Evolutionary conservation across 768 basidiomycete genomes (phyloP).

Genomic region (Tricholoma flavovirens): DNA sequence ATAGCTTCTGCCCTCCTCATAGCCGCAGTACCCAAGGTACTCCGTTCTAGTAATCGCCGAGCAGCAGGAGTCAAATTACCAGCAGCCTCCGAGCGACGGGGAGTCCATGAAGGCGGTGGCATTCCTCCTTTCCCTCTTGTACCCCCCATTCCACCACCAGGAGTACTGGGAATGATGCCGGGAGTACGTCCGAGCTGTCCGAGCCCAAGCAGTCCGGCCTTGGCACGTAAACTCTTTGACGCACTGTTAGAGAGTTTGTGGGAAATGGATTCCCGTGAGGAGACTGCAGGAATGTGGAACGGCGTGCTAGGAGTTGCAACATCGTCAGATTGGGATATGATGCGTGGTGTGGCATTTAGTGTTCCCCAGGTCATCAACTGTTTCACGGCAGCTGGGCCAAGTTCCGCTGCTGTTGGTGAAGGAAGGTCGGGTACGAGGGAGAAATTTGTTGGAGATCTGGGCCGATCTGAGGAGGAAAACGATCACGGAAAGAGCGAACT

Average conservation of each 20-base stretch:
- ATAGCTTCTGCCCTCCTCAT: constrained; percentile 63
- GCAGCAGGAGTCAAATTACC: constrained; percentile 87
- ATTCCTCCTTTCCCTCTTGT: constrained; percentile 47
- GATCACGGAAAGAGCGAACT: constrained; percentile 5
- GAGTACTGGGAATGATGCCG: constrained; percentile 29
- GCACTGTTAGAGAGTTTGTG: constrained; percentile 80
- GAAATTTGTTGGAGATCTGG: constrained; percentile 55
- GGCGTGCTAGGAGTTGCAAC: constrained; percentile 49
- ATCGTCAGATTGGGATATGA: constrained; percentile 64
- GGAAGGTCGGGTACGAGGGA: constrained; percentile 82
- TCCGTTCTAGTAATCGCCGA: constrained; percentile 65
- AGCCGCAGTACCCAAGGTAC: constrained; percentile 59
- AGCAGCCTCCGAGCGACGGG: constrained; percentile 62
- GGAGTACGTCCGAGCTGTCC: constrained; percentile 28
- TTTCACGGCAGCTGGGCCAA: constrained; percentile 79
- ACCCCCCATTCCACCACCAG: constrained; percentile 12
- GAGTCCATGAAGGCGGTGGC: constrained; percentile 78
- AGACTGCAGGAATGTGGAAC: constrained; percentile 74
- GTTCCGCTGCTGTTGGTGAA: constrained; percentile 76
- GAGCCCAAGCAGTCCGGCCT: constrained; percentile 58
- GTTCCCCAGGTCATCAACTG: constrained; percentile 99
- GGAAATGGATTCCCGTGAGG: constrained; percentile 77
- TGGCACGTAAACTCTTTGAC: constrained; percentile 70
- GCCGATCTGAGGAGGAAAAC: constrained; percentile 45
- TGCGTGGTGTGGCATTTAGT: constrained; percentile 83